Evolutionary conservation across 192 early-diverging fungal species (phyloP), one percentile per base, ranked within the genome.

Genomic region (Globomyces pollinis-pini): DNA sequence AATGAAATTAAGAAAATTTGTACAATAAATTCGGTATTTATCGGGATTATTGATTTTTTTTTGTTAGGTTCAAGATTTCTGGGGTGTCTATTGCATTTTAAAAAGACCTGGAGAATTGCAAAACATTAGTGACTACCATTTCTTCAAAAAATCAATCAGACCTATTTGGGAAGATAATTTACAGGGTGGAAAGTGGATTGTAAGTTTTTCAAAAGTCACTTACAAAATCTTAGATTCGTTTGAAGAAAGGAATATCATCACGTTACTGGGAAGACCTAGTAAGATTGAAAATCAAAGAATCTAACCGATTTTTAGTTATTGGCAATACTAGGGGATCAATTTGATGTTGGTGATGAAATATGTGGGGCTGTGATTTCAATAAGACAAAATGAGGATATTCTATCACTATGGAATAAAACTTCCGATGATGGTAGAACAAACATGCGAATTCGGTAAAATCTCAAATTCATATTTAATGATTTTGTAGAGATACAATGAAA

Each of bases 41-140:
- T 23, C 16, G n/a, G 26, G 26, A 32, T 38, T 50, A 56, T 29
- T 51, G 5, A 20, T 15, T 42, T 59, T 47, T 65, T 84, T n/a
- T n/a, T n/a, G n/a, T n/a, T 81, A 88, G n/a, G n/a, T 95, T 13
- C 91, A 97, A 72, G 90, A 98, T 50, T 98, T 96, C 69, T 98
- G 94, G 94, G 83, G 86, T 78, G 87, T 74, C 57, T 79, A 79
- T 76, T 85, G 75, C 50, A 84, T 88, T 52, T 65, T 97, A 47
- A 82, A 73, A 63, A 85, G 91, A 51, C 90, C 94, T 23, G 73
- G 87, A 62, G 86, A 89, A 35, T 77, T 97, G 53, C 85, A 84
- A 7, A 85, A 84, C 43, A 88, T 94, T 62, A 85, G 84, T 57
- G 94, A 97, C 66, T 89, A 91, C 68, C 91, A 93, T 63, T 67